phyloP scores from a whole-genome alignment of 495 filamentous ascomycete genomes.

The Xanthoparmelia taractica region DNA sequence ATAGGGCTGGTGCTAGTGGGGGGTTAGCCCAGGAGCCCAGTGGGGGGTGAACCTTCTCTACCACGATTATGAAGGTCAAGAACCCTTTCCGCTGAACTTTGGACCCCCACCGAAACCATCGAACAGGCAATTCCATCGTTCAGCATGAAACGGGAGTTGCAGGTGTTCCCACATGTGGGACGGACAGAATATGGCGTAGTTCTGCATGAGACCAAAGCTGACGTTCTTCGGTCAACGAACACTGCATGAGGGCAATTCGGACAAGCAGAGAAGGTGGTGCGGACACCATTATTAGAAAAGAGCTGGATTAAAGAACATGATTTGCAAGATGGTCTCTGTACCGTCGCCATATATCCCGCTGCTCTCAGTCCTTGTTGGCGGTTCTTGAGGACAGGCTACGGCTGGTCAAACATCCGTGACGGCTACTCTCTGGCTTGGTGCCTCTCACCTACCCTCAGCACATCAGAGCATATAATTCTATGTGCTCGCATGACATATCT shows the following conservation, averaged over 20 bases:
- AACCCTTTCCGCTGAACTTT: no score
- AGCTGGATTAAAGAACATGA: not conserved
- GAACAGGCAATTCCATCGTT: no score
- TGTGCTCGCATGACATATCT: not conserved
- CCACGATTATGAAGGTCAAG: no score
- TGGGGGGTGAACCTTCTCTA: no score
- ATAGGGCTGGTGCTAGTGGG: no score
- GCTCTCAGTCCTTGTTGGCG: not conserved
- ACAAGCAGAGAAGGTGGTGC: not conserved
- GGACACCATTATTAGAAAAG: not conserved
- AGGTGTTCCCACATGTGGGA: no score
- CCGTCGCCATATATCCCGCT: not conserved
- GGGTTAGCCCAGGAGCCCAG: no score
- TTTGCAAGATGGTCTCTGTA: not conserved
- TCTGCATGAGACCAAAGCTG: no score
- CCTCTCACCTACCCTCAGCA: not conserved
- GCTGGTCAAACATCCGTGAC: not conserved
- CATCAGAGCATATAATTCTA: not conserved
- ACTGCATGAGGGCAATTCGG: not conserved
- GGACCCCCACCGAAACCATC: no score
- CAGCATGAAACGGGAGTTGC: not conserved
- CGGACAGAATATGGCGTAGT: no score
- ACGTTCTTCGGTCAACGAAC: not conserved
- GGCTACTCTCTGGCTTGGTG: not conserved
- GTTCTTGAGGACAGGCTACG: not conserved